Conservation (phyloP, 139 green algal species). For the Trebouxia sp. region DNA sequence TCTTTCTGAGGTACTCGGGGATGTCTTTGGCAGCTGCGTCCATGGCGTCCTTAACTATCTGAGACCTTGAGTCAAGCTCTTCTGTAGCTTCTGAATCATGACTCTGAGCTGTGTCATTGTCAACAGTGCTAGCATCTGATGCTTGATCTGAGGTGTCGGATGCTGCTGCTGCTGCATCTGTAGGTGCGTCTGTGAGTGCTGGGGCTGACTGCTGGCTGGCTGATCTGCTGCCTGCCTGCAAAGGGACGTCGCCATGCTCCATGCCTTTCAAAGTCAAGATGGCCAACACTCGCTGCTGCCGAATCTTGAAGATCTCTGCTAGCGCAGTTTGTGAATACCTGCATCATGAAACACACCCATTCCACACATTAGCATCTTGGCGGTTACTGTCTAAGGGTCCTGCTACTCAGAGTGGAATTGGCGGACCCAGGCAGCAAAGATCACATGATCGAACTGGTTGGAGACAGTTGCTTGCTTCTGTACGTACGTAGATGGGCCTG, state of each 20-base stretch:
- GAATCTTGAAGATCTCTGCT: conserved; percentile 51
- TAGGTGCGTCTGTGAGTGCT: neutral
- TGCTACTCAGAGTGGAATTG: neutral
- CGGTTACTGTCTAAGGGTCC: neutral
- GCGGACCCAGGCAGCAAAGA: neutral
- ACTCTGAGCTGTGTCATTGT: neutral
- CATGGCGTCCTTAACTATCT: conserved; percentile 2
- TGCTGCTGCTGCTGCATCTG: neutral
- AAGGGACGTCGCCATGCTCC: conserved; percentile 28
- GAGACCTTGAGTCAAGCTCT: neutral
- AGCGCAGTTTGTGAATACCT: conserved; percentile 39
- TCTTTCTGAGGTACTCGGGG: neutral
- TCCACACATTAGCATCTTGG: neutral
- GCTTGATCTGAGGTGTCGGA: neutral
- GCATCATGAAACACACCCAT: neutral
- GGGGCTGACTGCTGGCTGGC: neutral
- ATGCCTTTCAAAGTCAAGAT: conserved; percentile 62
- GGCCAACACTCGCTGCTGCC: conserved; percentile 63
- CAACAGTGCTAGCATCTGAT: neutral
- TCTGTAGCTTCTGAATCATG: neutral
- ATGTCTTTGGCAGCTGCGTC: neutral
- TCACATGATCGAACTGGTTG: neutral
- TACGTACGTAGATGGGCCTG: neutral
- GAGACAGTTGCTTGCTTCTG: no score
- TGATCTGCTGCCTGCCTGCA: neutral